A percentile compares a stretch with the other conserved stretches of the same genome.
phyloP scores from a whole-genome alignment of 23 red algal genomes.

The Chondrus crispus region DNA sequence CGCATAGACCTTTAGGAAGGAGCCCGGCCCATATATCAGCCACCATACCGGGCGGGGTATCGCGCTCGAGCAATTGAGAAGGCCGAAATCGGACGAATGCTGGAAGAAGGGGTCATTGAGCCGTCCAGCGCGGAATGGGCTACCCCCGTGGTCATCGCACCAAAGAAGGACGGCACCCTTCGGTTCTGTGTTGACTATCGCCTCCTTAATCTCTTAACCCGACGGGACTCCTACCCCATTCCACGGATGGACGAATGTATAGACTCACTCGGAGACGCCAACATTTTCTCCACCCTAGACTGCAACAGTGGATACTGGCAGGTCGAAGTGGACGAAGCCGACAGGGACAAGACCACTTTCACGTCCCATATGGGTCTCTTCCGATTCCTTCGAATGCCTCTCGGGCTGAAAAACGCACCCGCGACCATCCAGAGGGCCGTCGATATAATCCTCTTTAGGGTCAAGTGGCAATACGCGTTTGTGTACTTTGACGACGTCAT shows the following conservation, averaged over 20 bases:
- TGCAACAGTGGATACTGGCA: slow-evolving; percentile 10
- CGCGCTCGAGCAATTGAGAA: background rate
- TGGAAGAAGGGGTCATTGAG: background rate
- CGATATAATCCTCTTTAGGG: background rate
- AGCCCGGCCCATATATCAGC: background rate
- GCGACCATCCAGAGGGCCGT: slow-evolving; percentile 1
- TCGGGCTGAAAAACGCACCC: slow-evolving; percentile 20
- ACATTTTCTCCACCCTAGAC: slow-evolving; percentile 8
- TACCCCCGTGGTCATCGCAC: background rate
- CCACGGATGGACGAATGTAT: slow-evolving; percentile 34
- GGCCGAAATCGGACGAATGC: background rate
- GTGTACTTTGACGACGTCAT: slow-evolving; percentile 30
- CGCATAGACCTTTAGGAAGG: background rate
- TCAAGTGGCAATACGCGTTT: background rate
- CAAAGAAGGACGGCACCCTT: slow-evolving; percentile 6
- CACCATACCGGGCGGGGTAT: background rate
- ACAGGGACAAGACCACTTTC: slow-evolving; percentile 20
- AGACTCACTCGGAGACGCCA: slow-evolving; percentile 37
- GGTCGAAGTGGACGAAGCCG: background rate
- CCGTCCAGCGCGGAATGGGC: background rate
- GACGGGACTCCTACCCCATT: slow-evolving; percentile 10
- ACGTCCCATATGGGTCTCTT: background rate
- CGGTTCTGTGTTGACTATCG: slow-evolving; percentile 40
- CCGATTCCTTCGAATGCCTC: slow-evolving; percentile 32
- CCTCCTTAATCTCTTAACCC: background rate